Evolutionary conservation across 2,329 filamentous ascomycete genomes (phyloP), one percentile per base, ranked within the genome.

Genomic region (Xylariaceae sp.): DNA sequence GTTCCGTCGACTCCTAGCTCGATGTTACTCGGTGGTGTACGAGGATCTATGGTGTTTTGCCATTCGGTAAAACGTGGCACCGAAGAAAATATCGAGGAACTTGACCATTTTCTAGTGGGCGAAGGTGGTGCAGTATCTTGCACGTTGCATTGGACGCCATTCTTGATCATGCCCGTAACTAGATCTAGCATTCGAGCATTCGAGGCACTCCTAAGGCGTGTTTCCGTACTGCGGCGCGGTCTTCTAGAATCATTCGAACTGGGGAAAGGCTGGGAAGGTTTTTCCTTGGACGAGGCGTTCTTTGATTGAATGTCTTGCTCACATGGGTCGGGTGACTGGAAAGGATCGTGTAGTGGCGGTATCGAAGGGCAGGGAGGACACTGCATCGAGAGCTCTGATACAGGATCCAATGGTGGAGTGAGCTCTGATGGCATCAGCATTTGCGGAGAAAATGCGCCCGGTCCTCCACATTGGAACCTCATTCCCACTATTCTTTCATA

Each of bases 111-210:
- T 35, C 49, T 51, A 4, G 50, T 34, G 2, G 65, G 59, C 26
- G 58, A 57, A 0, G 55, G 27, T 35, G 65, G 58, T 26, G 55
- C 55, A n/a, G 64, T 56, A 31, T 4, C 46, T 40, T 65, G 66
- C 30, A 69, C 62, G 29, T 67, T 66, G 60, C 66, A 69, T 50
- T 68, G 67, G 26, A 60, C 60, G 47, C 63, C 62, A 31, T 65
- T 65, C 27, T 66, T 61, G 37, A 69, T 63, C 66, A 69, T 69
- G 9, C 49, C 62, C 40, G 64, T 59, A 46, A 69, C 51, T 2
- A 67, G 55, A 44, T 60, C 58, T 29, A 62, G 34, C 37, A 58
- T 57, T 9, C 63, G 62, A 43, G 59, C 55, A 35, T 60, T 65
- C 6, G 62, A 56, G 27, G 57, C 46, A 35, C 58, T 61, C 47